Percentiles rank a stretch among this genome's conserved stretches.
These are phyloP conservation scores for Mucuna pruriens DNA, from an alignment of 306 rosid genomes.

Conservation along the genomic window DNA sequence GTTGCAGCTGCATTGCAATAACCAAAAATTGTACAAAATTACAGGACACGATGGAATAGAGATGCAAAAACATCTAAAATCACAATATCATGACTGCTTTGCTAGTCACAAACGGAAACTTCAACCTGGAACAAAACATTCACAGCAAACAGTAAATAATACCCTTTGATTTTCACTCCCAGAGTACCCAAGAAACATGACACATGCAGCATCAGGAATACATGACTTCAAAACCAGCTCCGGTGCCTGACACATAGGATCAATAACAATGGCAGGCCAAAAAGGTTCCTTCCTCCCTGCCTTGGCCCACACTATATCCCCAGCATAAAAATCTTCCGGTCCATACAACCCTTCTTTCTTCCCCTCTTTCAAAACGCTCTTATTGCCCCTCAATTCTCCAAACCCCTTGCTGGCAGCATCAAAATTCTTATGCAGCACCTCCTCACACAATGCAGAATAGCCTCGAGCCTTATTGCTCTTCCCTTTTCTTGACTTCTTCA, in stretches of 20 bases:
- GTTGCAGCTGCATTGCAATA: background rate
- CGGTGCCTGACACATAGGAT: conserved; percentile 82
- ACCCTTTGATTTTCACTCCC: conserved; percentile 77
- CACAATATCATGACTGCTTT: background rate
- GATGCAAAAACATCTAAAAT: background rate
- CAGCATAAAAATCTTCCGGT: conserved; percentile 72
- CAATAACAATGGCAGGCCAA: conserved; percentile 93
- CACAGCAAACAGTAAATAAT: background rate
- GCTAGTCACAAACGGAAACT: background rate
- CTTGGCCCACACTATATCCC: conserved; percentile 90
- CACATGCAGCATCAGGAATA: conserved; percentile 79
- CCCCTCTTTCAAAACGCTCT: conserved; percentile 34
- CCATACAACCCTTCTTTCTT: conserved; percentile 66
- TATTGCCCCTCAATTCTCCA: conserved; percentile 42
- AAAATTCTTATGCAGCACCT: conserved; percentile 51
- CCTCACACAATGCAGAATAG: conserved; percentile 58
- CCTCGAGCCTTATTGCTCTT: conserved; percentile 41
- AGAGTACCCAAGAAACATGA: conserved; percentile 85
- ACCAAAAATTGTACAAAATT: background rate
- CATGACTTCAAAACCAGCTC: conserved; percentile 77
- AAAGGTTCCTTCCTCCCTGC: conserved; percentile 74
- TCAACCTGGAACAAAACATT: background rate
- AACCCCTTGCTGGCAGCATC: conserved; percentile 49
- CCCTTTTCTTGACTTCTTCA: conserved; percentile 40
- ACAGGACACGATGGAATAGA: background rate